Base-by-base conservation (phyloP, 768 basidiomycete species). In the Psilocybe cyanescens region DNA sequence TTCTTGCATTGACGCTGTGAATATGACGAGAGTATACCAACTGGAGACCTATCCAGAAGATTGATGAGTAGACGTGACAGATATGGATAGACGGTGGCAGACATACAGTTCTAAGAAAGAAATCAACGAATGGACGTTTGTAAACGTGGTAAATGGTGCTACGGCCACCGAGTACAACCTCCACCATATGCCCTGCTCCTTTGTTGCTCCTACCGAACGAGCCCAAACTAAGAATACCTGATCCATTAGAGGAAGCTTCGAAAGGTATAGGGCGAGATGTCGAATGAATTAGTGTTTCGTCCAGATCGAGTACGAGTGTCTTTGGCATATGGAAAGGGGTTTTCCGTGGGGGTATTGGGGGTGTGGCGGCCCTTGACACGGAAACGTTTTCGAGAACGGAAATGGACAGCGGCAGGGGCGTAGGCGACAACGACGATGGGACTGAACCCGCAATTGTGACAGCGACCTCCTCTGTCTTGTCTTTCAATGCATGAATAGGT, bases 21-120 rank as follows among this genome's bases (percentile, higher is more conserved):
- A 99, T 65, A 99, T 95, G 56, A 99, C 95, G 61, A 99, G 85
- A 1, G 96, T 99, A 77, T 99, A 99, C 97, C 97, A 99, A 28
- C 89, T 83, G 31, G 97, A 96, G 44, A 98, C 97, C 96, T 99
- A n/a, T 44, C 14, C 41, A 44, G n/a, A 44, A 44, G 41, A 12
- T 60, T 41, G 61, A 57, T 61, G 57, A 63, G 60, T 61, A 16
- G 37, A 35, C 31, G 30, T 55, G 47, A 30, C 63, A 56, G 55
- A 33, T 54, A 59, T 33, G 37, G 28, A 44, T 35, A 44, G 52
- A 44, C 46, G 45, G 54, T 31, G 39, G 30, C 50, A 45, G 5
- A 68, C 75, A 57, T 54, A 74, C 75, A 3, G 74, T 76, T 49
- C 72, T 68, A 28, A 72, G 69, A 53, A 71, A 68, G 60, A 74